Base-by-base conservation (phyloP, 2,329 filamentous ascomycete species). In the Claviceps humidiphila region DNA sequence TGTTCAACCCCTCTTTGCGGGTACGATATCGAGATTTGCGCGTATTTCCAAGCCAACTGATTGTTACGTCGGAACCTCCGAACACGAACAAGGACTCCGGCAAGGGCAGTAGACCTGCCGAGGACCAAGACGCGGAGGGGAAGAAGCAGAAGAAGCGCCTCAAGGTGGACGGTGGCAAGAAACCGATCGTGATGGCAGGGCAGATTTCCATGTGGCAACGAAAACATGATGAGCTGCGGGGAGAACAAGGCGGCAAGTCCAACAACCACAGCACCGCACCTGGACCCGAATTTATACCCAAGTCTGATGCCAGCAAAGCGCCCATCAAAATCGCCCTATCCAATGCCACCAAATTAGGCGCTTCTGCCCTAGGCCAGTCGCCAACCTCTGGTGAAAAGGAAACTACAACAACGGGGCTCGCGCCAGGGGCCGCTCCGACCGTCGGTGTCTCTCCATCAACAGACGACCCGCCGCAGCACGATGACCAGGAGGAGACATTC, bases 21-120 rank as follows among this genome's bases (percentile, higher is more conserved):
- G 74, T 90, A 43, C 82, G 82, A 61, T 91, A 91, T 64, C 88
- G 87, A 77, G 86, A 90, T 60, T 76, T 82, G 50, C 78, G 82
- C 24, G 83, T 82, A 2, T 91, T 87, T 60, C 82, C 81, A 1
- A 86, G 75, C 45, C 80, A 85, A 58, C 70, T 80, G 40, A 67
- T 78, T 1, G 72, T 87, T 4, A 77, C 80, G n/a, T 64, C 71
- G 3, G 71, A 74, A 17, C 71, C 76, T 14, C 68, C 74, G 0
- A 68, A 61, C 6, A 56, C 53, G 7, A 56, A 51, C 0, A 61
- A 68, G 51, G 68, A 67, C 30, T 49, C 56, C 0, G 14, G 24
- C 17, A 52, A 60, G 16, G 49, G 54, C 38, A 63, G 62, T 47
- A 17, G 51, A 48, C 20, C 50, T 49, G 39, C 50, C 2, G 57